phyloP scores from a whole-genome alignment of 495 filamentous ascomycete species.

The Penicillium argentinense region DNA sequence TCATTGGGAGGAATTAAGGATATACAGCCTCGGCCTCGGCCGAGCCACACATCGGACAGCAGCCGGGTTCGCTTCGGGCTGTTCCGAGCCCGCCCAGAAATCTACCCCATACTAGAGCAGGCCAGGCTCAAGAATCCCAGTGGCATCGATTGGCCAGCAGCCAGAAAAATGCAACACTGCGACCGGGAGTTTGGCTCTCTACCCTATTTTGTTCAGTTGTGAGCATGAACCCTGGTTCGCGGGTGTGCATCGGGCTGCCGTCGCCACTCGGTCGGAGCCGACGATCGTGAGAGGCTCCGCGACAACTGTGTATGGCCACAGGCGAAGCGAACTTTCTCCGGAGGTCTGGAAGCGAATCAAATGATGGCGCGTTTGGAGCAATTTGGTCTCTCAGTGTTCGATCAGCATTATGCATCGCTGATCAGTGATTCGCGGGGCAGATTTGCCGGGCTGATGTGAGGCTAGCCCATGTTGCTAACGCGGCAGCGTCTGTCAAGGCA shows the following conservation, averaged over 20 bases:
- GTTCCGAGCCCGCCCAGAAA: not conserved
- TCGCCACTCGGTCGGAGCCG: constrained; percentile 11
- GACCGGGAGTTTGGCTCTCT: not conserved
- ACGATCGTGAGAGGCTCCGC: not conserved
- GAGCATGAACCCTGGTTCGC: constrained; percentile 8
- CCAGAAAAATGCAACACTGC: constrained; percentile 2
- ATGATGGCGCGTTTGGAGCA: too few species aligned
- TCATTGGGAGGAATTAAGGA: too few species aligned
- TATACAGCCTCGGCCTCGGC: constrained; percentile 6
- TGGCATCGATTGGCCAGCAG: constrained; percentile 4
- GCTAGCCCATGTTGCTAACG: too few species aligned
- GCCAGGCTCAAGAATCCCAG: constrained; percentile 1
- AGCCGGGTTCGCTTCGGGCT: not conserved
- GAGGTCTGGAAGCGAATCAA: not conserved
- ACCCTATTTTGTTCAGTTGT: not conserved
- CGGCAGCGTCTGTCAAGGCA: not conserved
- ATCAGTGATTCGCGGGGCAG: not conserved
- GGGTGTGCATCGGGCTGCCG: not conserved
- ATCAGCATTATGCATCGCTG: not conserved
- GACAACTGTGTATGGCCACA: not conserved
- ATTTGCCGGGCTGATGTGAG: too few species aligned
- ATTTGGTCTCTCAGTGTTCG: too few species aligned
- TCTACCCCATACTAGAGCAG: constrained; percentile 12
- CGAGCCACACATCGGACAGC: not conserved
- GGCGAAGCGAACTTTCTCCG: not conserved